Conservation (phyloP, 768 basidiomycete species). For the Coprinopsis marcescibilis region DNA sequence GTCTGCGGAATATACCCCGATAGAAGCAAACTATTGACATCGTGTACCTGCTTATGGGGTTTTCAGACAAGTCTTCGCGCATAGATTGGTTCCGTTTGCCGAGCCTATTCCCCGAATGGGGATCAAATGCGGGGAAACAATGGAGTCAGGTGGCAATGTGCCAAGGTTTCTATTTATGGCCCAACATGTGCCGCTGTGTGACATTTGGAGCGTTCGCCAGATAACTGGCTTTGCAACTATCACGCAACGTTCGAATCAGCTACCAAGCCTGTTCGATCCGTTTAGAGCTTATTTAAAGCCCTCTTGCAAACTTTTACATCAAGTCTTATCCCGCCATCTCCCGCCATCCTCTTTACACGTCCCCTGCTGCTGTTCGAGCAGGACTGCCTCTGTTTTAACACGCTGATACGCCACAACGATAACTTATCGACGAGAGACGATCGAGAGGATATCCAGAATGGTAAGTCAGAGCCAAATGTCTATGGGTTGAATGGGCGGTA, state of each 20-base stretch:
- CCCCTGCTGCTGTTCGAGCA: not conserved
- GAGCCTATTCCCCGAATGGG: not conserved
- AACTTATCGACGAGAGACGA: not conserved
- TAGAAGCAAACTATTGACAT: too few relatives aligned
- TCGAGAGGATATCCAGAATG: too few relatives aligned
- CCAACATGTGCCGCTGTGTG: not conserved
- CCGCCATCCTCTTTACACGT: not conserved
- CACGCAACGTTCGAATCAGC: not conserved
- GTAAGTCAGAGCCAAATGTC: too few relatives aligned
- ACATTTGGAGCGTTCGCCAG: not conserved
- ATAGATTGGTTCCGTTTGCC: not conserved
- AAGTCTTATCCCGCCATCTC: not conserved
- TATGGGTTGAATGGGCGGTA: too few relatives aligned
- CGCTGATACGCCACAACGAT: not conserved
- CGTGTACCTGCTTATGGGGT: too few relatives aligned
- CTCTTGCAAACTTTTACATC: not conserved
- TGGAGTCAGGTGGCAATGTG: not conserved
- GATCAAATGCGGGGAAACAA: constrained; percentile 8
- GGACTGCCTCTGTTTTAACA: not conserved
- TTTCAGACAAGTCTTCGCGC: not conserved
- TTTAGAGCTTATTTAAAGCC: constrained; percentile 5
- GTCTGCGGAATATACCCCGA: too few relatives aligned
- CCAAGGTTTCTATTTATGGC: constrained; percentile 1
- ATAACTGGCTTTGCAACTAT: not conserved
- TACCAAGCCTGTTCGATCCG: constrained; percentile 1